Evolutionary conservation across 2,329 filamentous ascomycete genomes (phyloP).

Genomic region (Drechslera avenae): DNA sequence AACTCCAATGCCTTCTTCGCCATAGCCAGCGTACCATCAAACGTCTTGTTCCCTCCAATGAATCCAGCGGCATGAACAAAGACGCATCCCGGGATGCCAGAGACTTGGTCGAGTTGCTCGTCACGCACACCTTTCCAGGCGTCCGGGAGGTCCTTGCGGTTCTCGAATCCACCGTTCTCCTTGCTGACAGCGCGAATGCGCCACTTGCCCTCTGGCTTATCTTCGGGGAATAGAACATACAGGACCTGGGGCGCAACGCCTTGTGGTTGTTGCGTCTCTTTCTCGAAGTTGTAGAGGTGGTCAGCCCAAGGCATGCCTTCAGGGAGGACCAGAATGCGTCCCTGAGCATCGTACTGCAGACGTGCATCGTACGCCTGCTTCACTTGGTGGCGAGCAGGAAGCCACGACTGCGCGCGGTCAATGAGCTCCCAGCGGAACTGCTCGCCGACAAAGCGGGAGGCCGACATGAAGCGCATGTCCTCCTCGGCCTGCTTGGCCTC

Average conservation of each 20-base stretch:
- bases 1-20: conserved; percentile 71
- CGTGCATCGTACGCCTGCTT: conserved; percentile 75
- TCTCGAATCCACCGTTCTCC: conserved; percentile 83
- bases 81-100: conserved; percentile 74
- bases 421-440: conserved; percentile 83
- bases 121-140: conserved; percentile 91
- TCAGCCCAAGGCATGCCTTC: conserved; percentile 94
- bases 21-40: conserved; percentile 86
- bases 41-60: conserved; percentile 93
- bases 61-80: conserved; percentile 96
- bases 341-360: conserved; percentile 69
- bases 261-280: conserved; percentile 52
- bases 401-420: conserved; percentile 77
- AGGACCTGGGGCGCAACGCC: conserved; percentile 64
- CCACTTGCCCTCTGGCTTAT: conserved; percentile 80
- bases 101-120: conserved; percentile 75
- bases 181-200: conserved; percentile 90
- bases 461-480: conserved; percentile 77
- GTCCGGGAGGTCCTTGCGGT: conserved; percentile 87
- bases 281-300: conserved; percentile 87
- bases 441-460: conserved; percentile 83
- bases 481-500: conserved; percentile 69
- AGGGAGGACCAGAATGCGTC: conserved; percentile 78
- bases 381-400: conserved; percentile 83
- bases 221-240: conserved; percentile 91